phyloP scores from a whole-genome alignment of 192 early-diverging fungal genomes.

The Backusella westeae region DNA sequence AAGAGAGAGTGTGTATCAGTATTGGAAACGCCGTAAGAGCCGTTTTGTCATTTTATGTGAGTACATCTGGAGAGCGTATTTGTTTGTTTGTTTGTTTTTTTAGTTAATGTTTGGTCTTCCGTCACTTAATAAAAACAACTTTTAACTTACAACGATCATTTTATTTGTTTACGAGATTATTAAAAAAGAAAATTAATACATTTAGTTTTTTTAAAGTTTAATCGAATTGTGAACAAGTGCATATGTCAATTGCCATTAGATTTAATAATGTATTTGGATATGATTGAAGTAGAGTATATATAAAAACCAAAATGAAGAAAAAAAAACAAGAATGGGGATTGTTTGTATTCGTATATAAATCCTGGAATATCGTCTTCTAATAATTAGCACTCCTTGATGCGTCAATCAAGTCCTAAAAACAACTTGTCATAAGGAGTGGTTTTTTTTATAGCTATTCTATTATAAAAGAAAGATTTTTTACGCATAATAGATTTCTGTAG shows the following conservation, averaged over 20 bases:
- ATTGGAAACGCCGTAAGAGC: not conserved
- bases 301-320: not conserved
- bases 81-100: conserved; percentile 2
- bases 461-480: not conserved
- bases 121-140: not conserved
- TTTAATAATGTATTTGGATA: too few relatives aligned
- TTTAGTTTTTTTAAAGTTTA: not conserved
- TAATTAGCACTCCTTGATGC: not conserved
- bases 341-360: not conserved
- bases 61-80: not conserved
- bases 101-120: not conserved
- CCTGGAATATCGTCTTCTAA: not conserved
- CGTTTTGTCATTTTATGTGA: not conserved
- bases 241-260: too few relatives aligned
- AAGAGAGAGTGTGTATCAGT: not conserved
- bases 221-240: not conserved
- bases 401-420: conserved; percentile 6
- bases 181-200: not conserved
- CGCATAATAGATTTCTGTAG: conserved; percentile 5
- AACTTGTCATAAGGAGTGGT: not conserved
- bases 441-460: not conserved
- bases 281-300: not conserved
- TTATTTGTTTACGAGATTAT: not conserved
- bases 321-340: not conserved
- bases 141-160: not conserved